These are phyloP conservation scores for Paecilomyces niveus DNA, from an alignment of 2,329 filamentous ascomycete species.

Conservation along the genomic window DNA sequence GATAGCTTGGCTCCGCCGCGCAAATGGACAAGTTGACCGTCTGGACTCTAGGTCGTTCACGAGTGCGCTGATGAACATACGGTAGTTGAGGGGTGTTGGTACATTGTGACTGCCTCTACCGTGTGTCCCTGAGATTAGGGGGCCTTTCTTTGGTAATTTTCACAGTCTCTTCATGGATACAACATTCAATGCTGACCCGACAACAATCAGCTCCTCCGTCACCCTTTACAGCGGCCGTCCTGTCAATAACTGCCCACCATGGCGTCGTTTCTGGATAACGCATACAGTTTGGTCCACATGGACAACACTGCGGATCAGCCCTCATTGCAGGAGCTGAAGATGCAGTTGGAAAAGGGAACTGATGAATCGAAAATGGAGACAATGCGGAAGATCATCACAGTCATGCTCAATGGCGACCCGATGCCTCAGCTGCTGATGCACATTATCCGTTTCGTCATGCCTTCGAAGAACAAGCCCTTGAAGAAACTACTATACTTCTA, in stretches of 20 bases:
- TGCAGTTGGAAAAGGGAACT: slow-evolving; percentile 85
- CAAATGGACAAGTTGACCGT: slow-evolving; percentile 37
- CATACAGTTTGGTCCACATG: slow-evolving; percentile 95
- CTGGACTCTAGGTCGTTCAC: slow-evolving; percentile 23
- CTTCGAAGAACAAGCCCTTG: slow-evolving; percentile 87
- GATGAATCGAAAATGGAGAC: slow-evolving; percentile 91
- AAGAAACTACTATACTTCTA: slow-evolving; percentile 99
- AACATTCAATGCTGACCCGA: slow-evolving; percentile 10
- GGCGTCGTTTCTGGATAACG: slow-evolving; percentile 88
- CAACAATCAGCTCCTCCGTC: slow-evolving; percentile 14
- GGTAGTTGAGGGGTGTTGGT: slow-evolving; percentile 29
- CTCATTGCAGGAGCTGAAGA: slow-evolving; percentile 81
- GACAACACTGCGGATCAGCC: slow-evolving; percentile 95
- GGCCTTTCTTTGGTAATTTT: slow-evolving; percentile 22
- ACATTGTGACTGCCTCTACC: slow-evolving; percentile 20
- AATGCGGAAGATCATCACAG: slow-evolving; percentile 90
- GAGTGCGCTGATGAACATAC: slow-evolving; percentile 28
- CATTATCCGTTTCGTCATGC: slow-evolving; percentile 99
- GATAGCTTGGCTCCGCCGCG: slow-evolving; percentile 27
- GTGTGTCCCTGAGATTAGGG: slow-evolving; percentile 15
- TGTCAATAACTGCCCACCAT: slow-evolving; percentile 50
- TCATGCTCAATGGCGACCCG: slow-evolving; percentile 97
- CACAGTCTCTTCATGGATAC: slow-evolving; percentile 14
- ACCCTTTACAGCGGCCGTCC: slow-evolving; percentile 15
- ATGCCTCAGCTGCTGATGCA: slow-evolving; percentile 97